These are phyloP conservation scores for Pleurotus djamor DNA, from an alignment of 768 basidiomycete genomes.

Conservation along the genomic window DNA sequence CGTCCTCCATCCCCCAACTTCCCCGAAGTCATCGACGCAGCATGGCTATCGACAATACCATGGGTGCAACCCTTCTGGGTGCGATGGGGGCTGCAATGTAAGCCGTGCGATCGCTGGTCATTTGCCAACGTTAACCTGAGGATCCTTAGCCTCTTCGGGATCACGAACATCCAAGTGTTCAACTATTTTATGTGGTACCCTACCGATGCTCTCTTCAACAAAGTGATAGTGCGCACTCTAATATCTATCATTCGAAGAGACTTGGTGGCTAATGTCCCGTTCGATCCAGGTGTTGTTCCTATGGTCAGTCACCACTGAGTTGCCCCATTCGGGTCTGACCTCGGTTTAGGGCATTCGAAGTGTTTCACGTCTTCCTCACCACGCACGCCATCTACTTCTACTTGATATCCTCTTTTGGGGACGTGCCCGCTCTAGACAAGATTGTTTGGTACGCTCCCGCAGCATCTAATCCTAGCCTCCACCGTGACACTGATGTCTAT, in stretches of 20 bases:
- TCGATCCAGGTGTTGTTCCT: background rate
- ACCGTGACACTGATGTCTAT: background rate
- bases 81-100: background rate
- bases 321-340: background rate
- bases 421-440: background rate
- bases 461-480: background rate
- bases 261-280: background rate
- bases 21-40: background rate
- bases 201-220: background rate
- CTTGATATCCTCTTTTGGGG: background rate
- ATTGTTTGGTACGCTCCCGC: background rate
- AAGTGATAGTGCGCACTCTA: background rate
- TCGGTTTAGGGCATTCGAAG: background rate
- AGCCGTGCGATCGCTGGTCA: background rate
- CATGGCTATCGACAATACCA: background rate
- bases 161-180: background rate
- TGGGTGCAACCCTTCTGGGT: background rate
- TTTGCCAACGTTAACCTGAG: background rate
- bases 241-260: background rate
- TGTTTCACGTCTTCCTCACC: background rate
- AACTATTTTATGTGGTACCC: background rate
- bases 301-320: background rate
- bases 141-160: background rate
- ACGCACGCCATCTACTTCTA: background rate
- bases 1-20: background rate